Percentiles rank a stretch among this genome's conserved stretches.
Evolutionary conservation across 179 eudicot genomes (phyloP).

Genomic region (Nepenthes alata): DNA sequence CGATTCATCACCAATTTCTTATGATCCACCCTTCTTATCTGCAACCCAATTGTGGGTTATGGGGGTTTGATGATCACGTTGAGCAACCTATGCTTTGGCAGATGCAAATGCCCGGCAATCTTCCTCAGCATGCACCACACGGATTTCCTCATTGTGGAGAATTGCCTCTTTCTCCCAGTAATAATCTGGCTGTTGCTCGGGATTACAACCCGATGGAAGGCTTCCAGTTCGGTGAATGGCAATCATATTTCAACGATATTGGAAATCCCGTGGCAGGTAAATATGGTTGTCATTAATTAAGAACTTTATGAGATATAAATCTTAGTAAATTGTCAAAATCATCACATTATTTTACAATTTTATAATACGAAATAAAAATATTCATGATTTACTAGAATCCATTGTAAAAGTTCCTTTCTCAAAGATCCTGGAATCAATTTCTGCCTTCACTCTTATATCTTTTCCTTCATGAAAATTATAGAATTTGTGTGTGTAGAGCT

Average conservation of each 20-base stretch:
- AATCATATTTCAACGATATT: conserved; percentile 41
- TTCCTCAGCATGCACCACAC: conserved; percentile 21
- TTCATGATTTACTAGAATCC: too few relatives aligned
- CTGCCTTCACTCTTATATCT: too few relatives aligned
- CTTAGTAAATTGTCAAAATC: too few relatives aligned
- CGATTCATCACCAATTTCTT: conserved; percentile 44
- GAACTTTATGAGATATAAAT: neutral
- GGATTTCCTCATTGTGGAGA: conserved; percentile 41
- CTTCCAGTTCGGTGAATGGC: conserved; percentile 50
- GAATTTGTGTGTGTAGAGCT: too few relatives aligned
- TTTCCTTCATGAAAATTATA: too few relatives aligned
- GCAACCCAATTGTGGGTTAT: conserved; percentile 34
- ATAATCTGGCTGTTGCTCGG: conserved; percentile 27
- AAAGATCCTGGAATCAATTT: too few relatives aligned
- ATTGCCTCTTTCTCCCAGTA: conserved; percentile 38
- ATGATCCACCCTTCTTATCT: conserved; percentile 43
- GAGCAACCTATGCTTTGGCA: conserved; percentile 55
- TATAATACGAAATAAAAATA: too few relatives aligned
- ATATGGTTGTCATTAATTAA: neutral
- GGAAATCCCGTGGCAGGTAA: conserved; percentile 45
- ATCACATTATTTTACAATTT: too few relatives aligned
- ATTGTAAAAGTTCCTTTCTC: too few relatives aligned
- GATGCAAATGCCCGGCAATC: conserved; percentile 54
- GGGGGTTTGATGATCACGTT: conserved; percentile 43
- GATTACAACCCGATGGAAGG: conserved; percentile 52